A percentile compares a stretch with the other conserved stretches of the same genome.
These are phyloP conservation scores for Hymenoscyphus fructigenus DNA, from an alignment of 2,329 filamentous ascomycete species.

Conservation along the genomic window DNA sequence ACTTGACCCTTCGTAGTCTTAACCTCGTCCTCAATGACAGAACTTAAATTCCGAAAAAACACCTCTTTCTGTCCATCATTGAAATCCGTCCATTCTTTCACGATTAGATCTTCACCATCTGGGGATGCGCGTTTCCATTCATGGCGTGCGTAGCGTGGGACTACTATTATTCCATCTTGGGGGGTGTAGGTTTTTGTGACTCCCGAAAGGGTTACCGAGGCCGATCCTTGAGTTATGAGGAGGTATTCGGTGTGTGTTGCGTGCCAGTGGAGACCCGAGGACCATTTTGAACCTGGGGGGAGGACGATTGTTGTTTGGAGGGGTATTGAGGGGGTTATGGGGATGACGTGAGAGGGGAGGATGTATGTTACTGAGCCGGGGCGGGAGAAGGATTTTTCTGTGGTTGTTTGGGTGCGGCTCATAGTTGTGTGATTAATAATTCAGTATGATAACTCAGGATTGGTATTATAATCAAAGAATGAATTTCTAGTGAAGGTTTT, in stretches of 20 bases:
- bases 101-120: slow-evolving; percentile 15
- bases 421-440: no score
- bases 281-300: slow-evolving; percentile 15
- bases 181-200: slow-evolving; percentile 12
- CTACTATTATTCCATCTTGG: slow-evolving; percentile 13
- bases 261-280: slow-evolving; percentile 24
- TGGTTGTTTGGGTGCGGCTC: no score
- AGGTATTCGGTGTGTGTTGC: slow-evolving; percentile 26
- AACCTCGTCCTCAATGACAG: slow-evolving; percentile 12
- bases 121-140: slow-evolving; percentile 19
- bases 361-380: no score
- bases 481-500: no score
- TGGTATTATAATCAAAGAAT: no score
- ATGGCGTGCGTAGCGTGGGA: slow-evolving; percentile 19
- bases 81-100: slow-evolving; percentile 25
- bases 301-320: no score
- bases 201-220: slow-evolving; percentile 17
- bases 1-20: slow-evolving; percentile 7
- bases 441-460: no score
- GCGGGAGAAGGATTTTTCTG: no score
- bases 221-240: slow-evolving; percentile 17
- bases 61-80: slow-evolving; percentile 24
- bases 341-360: no score
- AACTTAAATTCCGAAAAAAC: slow-evolving; percentile 25
- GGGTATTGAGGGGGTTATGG: no score